These are phyloP conservation scores for Trichoderma koningiopsis DNA, from an alignment of 2,329 filamentous ascomycete genomes.

Conservation along the genomic window DNA sequence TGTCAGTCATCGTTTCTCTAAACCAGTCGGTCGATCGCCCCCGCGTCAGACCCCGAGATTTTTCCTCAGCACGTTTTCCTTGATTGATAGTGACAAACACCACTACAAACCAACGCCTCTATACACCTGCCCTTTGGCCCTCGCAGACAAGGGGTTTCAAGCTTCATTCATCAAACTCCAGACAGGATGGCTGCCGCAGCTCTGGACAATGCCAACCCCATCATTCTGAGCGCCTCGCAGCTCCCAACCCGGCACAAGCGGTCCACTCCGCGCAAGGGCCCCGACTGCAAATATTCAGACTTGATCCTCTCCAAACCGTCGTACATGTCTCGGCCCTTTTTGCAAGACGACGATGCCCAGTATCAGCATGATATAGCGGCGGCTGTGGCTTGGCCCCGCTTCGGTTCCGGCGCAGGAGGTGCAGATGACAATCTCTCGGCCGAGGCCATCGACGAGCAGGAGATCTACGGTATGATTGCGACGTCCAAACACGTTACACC, in stretches of 20 bases:
- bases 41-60: conserved; percentile 16
- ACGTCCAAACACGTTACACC: neutral
- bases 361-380: conserved; percentile 39
- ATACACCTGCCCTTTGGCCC: neutral
- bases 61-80: conserved; percentile 9
- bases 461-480: conserved; percentile 76
- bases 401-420: conserved; percentile 42
- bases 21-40: conserved; percentile 6
- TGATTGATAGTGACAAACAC: neutral
- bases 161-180: neutral
- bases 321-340: conserved; percentile 47
- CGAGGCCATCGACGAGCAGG: conserved; percentile 93
- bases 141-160: neutral
- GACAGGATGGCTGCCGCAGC: conserved; percentile 34
- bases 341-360: conserved; percentile 42
- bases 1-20: conserved; percentile 1
- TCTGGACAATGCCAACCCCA: conserved; percentile 84
- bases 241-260: conserved; percentile 74
- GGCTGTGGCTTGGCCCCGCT: conserved; percentile 36
- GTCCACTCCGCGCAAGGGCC: conserved; percentile 48
- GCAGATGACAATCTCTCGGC: conserved; percentile 58
- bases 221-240: conserved; percentile 84
- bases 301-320: conserved; percentile 51
- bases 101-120: neutral
- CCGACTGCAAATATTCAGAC: conserved; percentile 51